Conservation (phyloP, 306 rosid species). For the Prunus persica region Prunus_persica_NCBIv2 NC_034009.1:9180501-9181000, state of each 20-base stretch:
- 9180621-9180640: background rate
- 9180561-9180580: background rate
- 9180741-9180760: background rate
- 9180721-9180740: background rate
- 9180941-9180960: too few relatives aligned
- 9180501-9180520: conserved; percentile 14
- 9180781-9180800: background rate
- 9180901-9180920: too few relatives aligned
- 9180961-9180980: too few relatives aligned
- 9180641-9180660: background rate
- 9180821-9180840: background rate
- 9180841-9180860: background rate
- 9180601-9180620: background rate
- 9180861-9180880: background rate
- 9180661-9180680: background rate
- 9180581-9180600: background rate
- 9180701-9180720: background rate
- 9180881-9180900: too few relatives aligned
- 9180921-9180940: too few relatives aligned
- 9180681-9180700: background rate
- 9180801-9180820: background rate
- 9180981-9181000: background rate
- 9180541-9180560: background rate
- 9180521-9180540: background rate
- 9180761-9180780: background rate